Base-by-base conservation (phyloP, 108 stramenopile genomes). In the Nitzschia sp. region DNA sequence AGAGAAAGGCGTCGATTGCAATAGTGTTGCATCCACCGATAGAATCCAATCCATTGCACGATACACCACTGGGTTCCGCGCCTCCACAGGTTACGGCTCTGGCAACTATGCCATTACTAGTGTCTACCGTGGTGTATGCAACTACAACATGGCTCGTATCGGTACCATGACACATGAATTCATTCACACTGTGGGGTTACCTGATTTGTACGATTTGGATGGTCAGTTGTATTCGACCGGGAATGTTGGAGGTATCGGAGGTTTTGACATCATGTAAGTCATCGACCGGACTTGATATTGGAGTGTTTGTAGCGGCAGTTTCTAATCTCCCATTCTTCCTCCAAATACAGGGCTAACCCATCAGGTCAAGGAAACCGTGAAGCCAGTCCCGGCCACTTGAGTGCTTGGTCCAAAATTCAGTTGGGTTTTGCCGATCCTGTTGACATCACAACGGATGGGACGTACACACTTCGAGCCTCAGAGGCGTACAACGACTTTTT, bases 401-500 rank as follows among this genome's bases (percentile, higher is more conserved):
- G 65, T 42, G 76, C 81, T 3, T 86, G 82, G 80, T 61, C 67
- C 25, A 82, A 78, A 42, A 69, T 79, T 19, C 11, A 75, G 22
- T 38, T 82, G 17, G 86, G 85, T 41, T 90, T 82, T 82, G 38
- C 80, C 2, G 55, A 70, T 41, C 82, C 82, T 6, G 72, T 76
- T 10, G 61, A 56, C 3, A 76, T 87, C 17, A 43, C 15, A n/a
- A 12, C 40, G 7, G 80, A 78, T 65, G 89, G 89, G 46, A 70
- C 69, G 9, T 82, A 77, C 44, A 62, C 65, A 34, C 17, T 83
- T 2, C 68, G 65, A 26, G 63, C 80, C 17, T 73, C 82, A 17
- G 81, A 75, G 56, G 17, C 71, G 10, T 63, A 65, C 65, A 69
- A 71, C 10, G 64, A 80, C 10, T 69, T 67, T 9, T 90, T 85